phyloP scores from a whole-genome alignment of 2,329 filamentous ascomycete genomes.

The Venturia aucupariae region DNA sequence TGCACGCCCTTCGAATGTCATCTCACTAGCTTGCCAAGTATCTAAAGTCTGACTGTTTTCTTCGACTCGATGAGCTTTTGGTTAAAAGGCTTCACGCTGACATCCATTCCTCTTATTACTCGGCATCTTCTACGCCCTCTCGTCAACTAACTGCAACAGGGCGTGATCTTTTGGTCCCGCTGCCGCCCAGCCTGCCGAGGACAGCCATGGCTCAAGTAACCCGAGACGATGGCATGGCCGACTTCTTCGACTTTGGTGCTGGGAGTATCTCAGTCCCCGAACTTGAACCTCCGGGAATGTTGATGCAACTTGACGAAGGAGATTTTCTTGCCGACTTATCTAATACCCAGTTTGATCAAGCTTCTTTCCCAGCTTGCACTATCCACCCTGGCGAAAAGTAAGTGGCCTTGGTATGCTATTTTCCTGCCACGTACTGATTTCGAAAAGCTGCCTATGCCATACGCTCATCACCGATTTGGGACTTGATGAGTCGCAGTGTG shows the following conservation, averaged over 20 bases:
- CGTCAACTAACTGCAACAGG: conserved; percentile 9
- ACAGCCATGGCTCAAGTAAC: conserved; percentile 1
- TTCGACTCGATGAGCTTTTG: not conserved
- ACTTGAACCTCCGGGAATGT: not conserved
- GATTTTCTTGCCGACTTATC: conserved; percentile 11
- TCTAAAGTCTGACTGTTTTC: conserved; percentile 4
- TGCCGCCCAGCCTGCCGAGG: no score
- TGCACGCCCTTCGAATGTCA: conserved; percentile 9
- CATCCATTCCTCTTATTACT: not conserved
- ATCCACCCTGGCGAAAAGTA: conserved; percentile 11
- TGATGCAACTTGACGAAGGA: conserved; percentile 3
- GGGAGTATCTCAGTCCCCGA: conserved; percentile 5
- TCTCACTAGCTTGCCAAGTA: conserved; percentile 6
- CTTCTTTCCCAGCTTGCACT: not conserved
- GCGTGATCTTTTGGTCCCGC: not conserved
- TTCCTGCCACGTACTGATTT: not conserved
- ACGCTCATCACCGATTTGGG: conserved; percentile 46
- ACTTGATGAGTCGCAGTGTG: conserved; percentile 57
- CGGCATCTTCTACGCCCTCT: conserved; percentile 12
- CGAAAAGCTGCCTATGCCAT: conserved; percentile 11
- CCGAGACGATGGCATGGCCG: conserved; percentile 11
- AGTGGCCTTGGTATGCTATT: not conserved
- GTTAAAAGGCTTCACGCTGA: not conserved
- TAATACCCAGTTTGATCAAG: not conserved
- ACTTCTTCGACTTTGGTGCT: conserved; percentile 16